Conservation (phyloP, 2,329 filamentous ascomycete species). For the Fusarium fujikuroi region DNA sequence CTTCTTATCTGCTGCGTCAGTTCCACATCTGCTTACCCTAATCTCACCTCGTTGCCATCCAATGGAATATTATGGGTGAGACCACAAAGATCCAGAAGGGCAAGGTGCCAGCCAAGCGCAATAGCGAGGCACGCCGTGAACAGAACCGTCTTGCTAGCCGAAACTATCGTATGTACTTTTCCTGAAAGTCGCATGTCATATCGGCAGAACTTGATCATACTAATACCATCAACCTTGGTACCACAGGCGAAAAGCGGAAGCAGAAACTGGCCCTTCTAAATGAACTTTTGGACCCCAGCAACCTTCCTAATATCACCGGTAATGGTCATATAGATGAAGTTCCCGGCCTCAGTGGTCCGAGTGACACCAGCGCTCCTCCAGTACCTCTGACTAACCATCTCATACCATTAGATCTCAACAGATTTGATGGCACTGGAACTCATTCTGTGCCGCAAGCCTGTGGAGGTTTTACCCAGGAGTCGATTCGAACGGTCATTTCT, state of each 20-base stretch:
- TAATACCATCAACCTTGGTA: slow-evolving; percentile 21
- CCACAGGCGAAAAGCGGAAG: slow-evolving; percentile 56
- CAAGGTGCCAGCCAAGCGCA: slow-evolving; percentile 35
- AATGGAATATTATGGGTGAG: slow-evolving; percentile 22
- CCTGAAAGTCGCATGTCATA: slow-evolving; percentile 11
- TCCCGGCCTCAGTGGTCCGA: background rate
- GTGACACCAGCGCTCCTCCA: background rate
- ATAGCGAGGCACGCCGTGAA: slow-evolving; percentile 41
- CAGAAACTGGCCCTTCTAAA: slow-evolving; percentile 56
- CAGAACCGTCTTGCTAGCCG: slow-evolving; percentile 45
- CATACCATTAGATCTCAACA: background rate
- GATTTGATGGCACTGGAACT: background rate
- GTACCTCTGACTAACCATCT: background rate
- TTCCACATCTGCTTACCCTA: slow-evolving; percentile 2
- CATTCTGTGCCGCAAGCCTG: background rate
- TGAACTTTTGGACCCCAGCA: slow-evolving; percentile 49
- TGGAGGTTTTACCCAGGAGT: background rate
- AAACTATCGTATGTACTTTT: slow-evolving; percentile 47
- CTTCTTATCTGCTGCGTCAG: background rate
- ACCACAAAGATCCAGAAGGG: slow-evolving; percentile 19
- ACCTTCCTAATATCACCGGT: background rate
- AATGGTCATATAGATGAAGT: background rate
- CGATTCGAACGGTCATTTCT: background rate
- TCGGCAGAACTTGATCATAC: background rate
- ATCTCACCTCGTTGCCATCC: background rate